These are phyloP conservation scores for Sequoia sempervirens DNA, from an alignment of 75 land plant genomes.

Conservation along the genomic window DNA sequence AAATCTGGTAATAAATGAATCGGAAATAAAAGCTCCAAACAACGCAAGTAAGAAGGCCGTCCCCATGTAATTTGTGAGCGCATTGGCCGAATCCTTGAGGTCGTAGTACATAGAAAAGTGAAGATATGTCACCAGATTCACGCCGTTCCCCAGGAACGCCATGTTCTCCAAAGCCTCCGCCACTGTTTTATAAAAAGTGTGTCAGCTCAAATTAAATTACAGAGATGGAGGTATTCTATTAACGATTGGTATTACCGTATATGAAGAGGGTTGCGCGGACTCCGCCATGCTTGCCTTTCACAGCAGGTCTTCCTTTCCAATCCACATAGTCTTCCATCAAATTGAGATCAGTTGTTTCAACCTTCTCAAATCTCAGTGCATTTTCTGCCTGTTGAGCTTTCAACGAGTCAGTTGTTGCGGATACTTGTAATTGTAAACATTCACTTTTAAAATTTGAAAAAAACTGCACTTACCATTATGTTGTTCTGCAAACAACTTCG, in stretches of 20 bases:
- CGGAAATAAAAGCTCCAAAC: conserved; percentile 66
- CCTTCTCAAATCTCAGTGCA: no score
- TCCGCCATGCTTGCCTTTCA: not conserved
- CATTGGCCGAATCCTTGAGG: conserved; percentile 37
- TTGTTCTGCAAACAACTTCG: no score
- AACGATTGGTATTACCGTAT: not conserved
- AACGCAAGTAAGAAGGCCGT: conserved; percentile 67
- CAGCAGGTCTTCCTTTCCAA: not conserved
- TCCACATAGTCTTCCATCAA: not conserved
- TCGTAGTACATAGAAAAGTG: conserved; percentile 42
- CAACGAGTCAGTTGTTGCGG: no score
- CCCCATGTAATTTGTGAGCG: conserved; percentile 74
- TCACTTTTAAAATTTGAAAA: no score
- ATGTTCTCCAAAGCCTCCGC: conserved; percentile 24
- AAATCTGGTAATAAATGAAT: conserved; percentile 52
- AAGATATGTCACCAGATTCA: conserved; percentile 67
- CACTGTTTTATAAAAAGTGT: not conserved
- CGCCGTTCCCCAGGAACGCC: conserved; percentile 34
- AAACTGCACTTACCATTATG: no score
- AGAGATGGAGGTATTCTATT: no score
- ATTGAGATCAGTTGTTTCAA: no score
- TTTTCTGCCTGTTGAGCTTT: no score
- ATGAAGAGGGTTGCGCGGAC: not conserved
- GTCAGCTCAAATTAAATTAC: no score
- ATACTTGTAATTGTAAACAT: no score